A percentile compares a stretch with the other conserved stretches of the same genome.
These are phyloP conservation scores for Sugiyamaella floridensis DNA, from an alignment of 805 yeast species.

Conservation along the genomic window DNA sequence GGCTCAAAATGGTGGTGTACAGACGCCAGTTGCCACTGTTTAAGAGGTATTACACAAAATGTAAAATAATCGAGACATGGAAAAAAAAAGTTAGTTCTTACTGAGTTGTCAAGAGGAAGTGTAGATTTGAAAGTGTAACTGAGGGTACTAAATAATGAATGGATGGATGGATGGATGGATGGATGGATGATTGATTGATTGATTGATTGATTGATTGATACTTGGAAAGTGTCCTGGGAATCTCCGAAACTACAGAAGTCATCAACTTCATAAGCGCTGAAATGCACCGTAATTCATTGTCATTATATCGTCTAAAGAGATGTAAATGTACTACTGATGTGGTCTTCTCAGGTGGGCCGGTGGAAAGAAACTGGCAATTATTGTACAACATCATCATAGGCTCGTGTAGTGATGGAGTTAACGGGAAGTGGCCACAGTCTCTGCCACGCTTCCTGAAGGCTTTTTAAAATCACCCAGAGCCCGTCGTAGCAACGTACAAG, in stretches of 20 bases:
- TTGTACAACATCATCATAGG: background rate
- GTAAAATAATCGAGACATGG: too few species aligned
- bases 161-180: too few species aligned
- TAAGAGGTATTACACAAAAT: background rate
- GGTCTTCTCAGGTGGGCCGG: too few species aligned
- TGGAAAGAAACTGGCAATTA: background rate
- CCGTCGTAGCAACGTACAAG: constrained; percentile 29
- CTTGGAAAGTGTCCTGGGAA: too few species aligned
- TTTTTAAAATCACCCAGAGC: constrained; percentile 31
- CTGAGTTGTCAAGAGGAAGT: background rate
- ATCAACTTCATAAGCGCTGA: background rate
- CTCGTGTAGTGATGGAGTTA: background rate
- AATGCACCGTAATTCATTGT: too few species aligned
- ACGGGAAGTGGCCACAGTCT: background rate
- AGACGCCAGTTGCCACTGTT: constrained; percentile 10
- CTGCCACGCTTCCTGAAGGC: background rate
- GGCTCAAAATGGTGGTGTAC: constrained; percentile 36
- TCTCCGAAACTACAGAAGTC: background rate
- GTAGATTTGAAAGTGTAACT: too few species aligned
- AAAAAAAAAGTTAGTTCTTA: background rate
- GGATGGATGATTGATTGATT: too few species aligned
- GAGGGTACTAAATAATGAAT: too few species aligned
- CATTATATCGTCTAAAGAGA: background rate
- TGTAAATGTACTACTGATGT: too few species aligned
- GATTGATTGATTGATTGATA: too few species aligned